These are phyloP conservation scores for Limnomonas spitsbergensis DNA, from an alignment of 139 green algal genomes.

Conservation along the genomic window DNA sequence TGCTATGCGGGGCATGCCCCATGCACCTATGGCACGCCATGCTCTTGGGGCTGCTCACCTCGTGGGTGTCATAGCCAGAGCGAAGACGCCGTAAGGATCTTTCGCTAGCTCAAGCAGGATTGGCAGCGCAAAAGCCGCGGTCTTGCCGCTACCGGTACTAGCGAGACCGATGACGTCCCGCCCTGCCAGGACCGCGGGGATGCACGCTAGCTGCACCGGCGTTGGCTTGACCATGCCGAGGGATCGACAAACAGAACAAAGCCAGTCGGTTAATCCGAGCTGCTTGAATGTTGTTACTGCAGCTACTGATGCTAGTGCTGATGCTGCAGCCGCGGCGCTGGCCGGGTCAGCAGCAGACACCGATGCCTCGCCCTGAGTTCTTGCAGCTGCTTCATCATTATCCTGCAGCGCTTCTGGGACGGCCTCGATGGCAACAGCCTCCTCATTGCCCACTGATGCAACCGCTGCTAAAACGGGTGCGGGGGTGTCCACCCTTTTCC, in stretches of 20 bases:
- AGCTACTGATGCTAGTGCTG: no score
- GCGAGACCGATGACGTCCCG: constrained; percentile 86
- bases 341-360: no score
- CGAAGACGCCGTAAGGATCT: constrained; percentile 91
- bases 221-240: constrained; percentile 43
- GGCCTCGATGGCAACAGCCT: no score
- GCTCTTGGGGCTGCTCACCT: constrained; percentile 53
- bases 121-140: constrained; percentile 94
- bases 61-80: constrained; percentile 88
- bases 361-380: no score
- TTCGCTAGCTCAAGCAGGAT: constrained; percentile 78
- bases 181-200: constrained; percentile 80
- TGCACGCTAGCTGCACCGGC: constrained; percentile 74
- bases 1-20: no score
- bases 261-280: constrained; percentile 80
- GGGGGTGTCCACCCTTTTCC: no score
- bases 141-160: constrained; percentile 95
- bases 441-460: no score
- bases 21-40: no score
- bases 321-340: neutral
- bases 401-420: no score
- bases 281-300: constrained; percentile 53
- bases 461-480: no score
- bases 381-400: no score
- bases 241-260: constrained; percentile 46